Percentiles rank a stretch among this genome's conserved stretches.
These are phyloP conservation scores for Aspergillus sp. DNA, from an alignment of 2,329 filamentous ascomycete species.

Conservation along the genomic window DNA sequence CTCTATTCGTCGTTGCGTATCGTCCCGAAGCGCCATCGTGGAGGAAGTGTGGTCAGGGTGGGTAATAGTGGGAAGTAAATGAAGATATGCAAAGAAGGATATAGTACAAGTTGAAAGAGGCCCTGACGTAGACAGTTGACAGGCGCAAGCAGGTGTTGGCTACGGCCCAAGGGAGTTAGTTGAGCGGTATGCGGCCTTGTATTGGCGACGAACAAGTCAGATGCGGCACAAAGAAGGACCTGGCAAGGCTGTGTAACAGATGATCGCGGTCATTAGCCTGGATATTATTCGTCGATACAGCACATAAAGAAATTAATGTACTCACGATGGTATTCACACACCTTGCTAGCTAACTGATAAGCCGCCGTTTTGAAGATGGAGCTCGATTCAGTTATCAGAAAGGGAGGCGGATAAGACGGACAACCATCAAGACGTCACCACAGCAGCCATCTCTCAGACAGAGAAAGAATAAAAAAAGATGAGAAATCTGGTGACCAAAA, in stretches of 20 bases:
- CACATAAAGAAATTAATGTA: background rate
- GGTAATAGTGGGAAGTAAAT: too few species aligned
- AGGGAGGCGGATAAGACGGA: background rate
- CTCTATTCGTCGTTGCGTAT: slow-evolving; percentile 35
- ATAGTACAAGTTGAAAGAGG: background rate
- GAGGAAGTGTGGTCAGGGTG: background rate
- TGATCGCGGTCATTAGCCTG: slow-evolving; percentile 9
- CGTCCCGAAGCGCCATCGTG: slow-evolving; percentile 33
- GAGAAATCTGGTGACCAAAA: background rate
- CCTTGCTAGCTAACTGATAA: background rate
- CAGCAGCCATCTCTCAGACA: background rate
- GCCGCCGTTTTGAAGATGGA: background rate
- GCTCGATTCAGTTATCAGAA: background rate
- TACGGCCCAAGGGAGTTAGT: slow-evolving; percentile 4
- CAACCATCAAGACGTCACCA: background rate
- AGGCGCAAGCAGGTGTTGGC: slow-evolving; percentile 3
- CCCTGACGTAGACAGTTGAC: slow-evolving; percentile 6
- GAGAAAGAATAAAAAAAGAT: background rate
- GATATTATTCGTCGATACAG: background rate
- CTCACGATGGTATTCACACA: background rate
- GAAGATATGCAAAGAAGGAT: background rate
- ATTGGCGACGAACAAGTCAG: slow-evolving; percentile 6
- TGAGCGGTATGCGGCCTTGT: slow-evolving; percentile 1
- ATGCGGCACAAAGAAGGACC: slow-evolving; percentile 1
- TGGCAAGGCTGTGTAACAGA: slow-evolving; percentile 4